Evolutionary conservation across 257 asterid species (phyloP), one percentile per base, ranked within the genome.

Genomic region (Orobanche coerulescens): DNA sequence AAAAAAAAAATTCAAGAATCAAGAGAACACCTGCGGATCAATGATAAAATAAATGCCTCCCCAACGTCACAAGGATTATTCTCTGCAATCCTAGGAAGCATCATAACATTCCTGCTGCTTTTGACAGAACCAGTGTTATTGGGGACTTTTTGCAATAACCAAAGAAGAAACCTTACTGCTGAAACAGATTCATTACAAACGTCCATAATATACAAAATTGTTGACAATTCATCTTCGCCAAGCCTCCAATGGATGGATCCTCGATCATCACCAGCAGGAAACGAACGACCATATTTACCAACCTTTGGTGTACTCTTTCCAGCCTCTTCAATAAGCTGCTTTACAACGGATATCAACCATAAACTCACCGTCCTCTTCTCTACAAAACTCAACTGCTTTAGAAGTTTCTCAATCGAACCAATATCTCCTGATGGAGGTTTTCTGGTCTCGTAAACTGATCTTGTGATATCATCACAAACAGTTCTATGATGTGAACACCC

Each of bases 81-180:
- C 71, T 85, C 99, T 7, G 81, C 42, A 25, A 67, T 74, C 75
- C 85, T 83, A 47, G 95, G 89, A 79, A 72, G 81, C 77, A 78
- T 74, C 79, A 72, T 58, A 49, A 39, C 63, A 67, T 82, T 86
- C 76, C 96, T 73, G 71, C 88, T 79, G 60, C 81, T 80, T 72
- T 81, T 67, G 58, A 78, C 70, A 76, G 84, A 71, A 71, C 81
- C 80, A 46, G 90, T 68, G 68, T 65, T 77, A 68, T 82, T 80
- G 26, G 77, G 88, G 66, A 82, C 81, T 81, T 82, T 94, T 6
- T 90, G 95, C 73, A 94, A 78, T 88, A 94, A 75, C 96, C 95
- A 89, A 4, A 85, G 77, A 70, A 94, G 96, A 79, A 94, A 87
- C 85, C 77, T 83, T 47, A 64, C 73, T 16, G 93, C 95, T 52